phyloP scores from a whole-genome alignment of 2,329 filamentous ascomycete genomes.

The Thielaviopsis populi region DNA sequence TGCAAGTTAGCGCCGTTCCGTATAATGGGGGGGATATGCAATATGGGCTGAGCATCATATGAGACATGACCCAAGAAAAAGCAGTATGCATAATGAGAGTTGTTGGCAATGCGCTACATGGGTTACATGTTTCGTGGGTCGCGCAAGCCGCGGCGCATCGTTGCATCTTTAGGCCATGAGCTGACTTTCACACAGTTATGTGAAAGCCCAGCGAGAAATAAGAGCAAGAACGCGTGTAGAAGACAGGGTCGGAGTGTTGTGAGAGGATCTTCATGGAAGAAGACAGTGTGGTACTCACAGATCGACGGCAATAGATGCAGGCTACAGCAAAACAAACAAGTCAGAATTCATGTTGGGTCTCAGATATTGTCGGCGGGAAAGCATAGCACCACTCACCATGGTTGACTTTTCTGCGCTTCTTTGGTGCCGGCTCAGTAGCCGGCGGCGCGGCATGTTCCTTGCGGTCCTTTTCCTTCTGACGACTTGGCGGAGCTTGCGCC shows the following conservation, averaged over 20 bases:
- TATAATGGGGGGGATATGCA: neutral
- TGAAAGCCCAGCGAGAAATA: neutral
- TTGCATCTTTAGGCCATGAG: neutral
- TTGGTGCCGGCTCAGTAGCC: constrained; percentile 30
- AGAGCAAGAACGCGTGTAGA: neutral
- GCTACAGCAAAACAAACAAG: constrained; percentile 40
- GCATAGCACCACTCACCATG: constrained; percentile 46
- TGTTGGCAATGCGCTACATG: neutral
- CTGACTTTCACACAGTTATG: neutral
- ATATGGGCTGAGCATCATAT: neutral
- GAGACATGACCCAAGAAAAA: neutral
- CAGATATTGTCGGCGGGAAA: neutral
- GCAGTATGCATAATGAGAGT: neutral
- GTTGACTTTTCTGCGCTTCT: constrained; percentile 80
- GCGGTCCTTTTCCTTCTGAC: constrained; percentile 8
- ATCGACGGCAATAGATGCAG: constrained; percentile 79
- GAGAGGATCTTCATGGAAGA: neutral
- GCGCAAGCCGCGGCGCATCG: neutral
- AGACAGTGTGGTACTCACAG: constrained; percentile 45
- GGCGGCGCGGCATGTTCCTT: constrained; percentile 3
- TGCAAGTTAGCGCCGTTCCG: constrained; percentile 8
- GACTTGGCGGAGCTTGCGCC: neutral
- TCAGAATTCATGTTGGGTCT: constrained; percentile 11
- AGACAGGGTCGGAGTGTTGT: neutral
- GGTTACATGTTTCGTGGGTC: neutral